These are phyloP conservation scores for Cunninghamia lanceolata DNA, from an alignment of 75 land plant genomes.

Conservation along the genomic window DNA sequence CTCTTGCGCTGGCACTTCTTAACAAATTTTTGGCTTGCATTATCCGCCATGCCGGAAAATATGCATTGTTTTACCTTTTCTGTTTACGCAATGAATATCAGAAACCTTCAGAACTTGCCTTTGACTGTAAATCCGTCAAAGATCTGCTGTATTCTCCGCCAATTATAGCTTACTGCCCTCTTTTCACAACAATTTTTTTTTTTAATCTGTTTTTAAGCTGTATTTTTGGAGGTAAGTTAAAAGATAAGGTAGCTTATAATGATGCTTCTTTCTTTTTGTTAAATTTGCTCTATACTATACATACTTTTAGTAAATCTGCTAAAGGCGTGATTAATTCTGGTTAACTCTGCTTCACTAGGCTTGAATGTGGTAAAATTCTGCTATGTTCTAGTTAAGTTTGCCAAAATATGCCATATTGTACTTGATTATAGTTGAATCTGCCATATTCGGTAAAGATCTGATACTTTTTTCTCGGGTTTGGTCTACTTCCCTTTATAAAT, in stretches of 20 bases:
- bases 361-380: too few species aligned
- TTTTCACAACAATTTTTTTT: neutral
- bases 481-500: neutral
- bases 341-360: neutral
- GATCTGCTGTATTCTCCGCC: neutral
- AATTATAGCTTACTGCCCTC: neutral
- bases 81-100: neutral
- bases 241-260: neutral
- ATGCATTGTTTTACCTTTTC: neutral
- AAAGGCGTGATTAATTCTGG: neutral
- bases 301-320: neutral
- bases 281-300: neutral
- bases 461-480: too few species aligned
- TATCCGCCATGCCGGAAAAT: neutral
- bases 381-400: neutral
- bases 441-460: neutral
- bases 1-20: neutral
- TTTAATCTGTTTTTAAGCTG: neutral
- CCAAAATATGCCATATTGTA: neutral
- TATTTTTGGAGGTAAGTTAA: neutral
- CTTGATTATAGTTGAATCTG: neutral
- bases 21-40: neutral
- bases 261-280: neutral
- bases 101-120: neutral
- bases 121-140: neutral